Base-by-base conservation (phyloP, 2,329 filamentous ascomycete genomes). In the Knufia fluminis region DNA sequence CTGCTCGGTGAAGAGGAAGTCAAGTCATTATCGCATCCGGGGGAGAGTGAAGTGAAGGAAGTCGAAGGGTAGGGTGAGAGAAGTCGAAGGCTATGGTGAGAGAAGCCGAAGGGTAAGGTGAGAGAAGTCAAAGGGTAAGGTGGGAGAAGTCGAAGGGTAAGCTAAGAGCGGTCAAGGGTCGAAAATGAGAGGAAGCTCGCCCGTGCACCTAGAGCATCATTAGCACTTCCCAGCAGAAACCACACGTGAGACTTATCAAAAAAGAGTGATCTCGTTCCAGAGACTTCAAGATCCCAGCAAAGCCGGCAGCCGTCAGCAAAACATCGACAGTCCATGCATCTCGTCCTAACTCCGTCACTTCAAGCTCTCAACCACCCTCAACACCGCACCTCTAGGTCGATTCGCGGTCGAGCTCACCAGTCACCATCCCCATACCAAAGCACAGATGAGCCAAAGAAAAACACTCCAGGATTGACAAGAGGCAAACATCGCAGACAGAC, bases 401-500 rank as follows among this genome's bases (percentile, higher is more conserved):
- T 46, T 47, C 49, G 38, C 52, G 17, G 31, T 40, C 35, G 36
- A 47, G 40, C 20, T 38, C 46, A 46, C 41, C 48, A 28, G 38
- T 22, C 3, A 14, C 24, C 31, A 14, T 12, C 20, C 10, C 17
- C 45, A 3, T 19, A 42, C 32, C 50, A 46, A 51, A 52, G 17
- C 43, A 49, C 48, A 44, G 9, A 51, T 44, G 51, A 53, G 48
- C 41, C 52, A 32, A 40, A 46, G 53, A 31, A 39, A 42, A 49
- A 45, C 32, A 39, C 41, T 39, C 39, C 20, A 35, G 47, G 47
- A 12, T 42, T 38, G 12, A 51, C 44, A 56, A 52, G 59, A 53
- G 55, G 61, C 61, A 62, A 59, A 61, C 51, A 56, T 56, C 57
- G 64, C 63, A 62, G 59, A 72, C 77, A 72, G 86, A 91, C 86